These are phyloP conservation scores for Lactifluus hygrophoroides DNA, from an alignment of 768 basidiomycete species.

Conservation along the genomic window DNA sequence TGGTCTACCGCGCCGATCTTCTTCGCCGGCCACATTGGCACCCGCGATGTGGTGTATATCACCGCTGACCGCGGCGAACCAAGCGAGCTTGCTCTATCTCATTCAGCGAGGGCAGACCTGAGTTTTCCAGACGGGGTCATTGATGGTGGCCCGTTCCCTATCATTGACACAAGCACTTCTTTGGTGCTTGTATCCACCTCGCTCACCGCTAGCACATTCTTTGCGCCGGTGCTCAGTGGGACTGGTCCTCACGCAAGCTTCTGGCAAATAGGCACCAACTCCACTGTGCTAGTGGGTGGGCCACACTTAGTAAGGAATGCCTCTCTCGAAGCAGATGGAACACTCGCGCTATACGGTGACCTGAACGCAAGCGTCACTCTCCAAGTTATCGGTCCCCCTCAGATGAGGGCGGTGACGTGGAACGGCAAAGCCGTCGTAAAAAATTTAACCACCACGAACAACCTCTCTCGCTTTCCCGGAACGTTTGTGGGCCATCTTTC, in stretches of 20 bases:
- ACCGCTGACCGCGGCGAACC: conserved; percentile 29
- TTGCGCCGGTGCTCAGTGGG: conserved; percentile 53
- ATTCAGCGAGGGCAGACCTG: conserved; percentile 25
- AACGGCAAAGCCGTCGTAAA: conserved; percentile 47
- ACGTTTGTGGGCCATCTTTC: conserved; percentile 43
- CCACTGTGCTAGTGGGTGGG: conserved; percentile 46
- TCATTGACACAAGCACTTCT: conserved; percentile 60
- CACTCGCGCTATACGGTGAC: conserved; percentile 60
- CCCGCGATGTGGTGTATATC: conserved; percentile 35
- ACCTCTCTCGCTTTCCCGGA: conserved; percentile 29
- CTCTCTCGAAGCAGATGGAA: conserved; percentile 23
- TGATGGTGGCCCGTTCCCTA: conserved; percentile 43
- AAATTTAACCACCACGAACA: conserved; percentile 27
- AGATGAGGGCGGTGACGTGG: conserved; percentile 53
- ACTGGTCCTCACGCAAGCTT: conserved; percentile 44
- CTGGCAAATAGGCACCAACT: conserved; percentile 69
- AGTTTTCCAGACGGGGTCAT: conserved; percentile 45
- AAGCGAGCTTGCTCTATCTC: conserved; percentile 29
- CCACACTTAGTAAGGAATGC: conserved; percentile 41
- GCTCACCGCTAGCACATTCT: conserved; percentile 60
- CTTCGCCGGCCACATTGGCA: conserved; percentile 45
- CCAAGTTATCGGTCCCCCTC: conserved; percentile 53
- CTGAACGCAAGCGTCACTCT: conserved; percentile 49
- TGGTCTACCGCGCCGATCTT: conserved; percentile 73
- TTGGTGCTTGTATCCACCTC: conserved; percentile 64